Conservation (phyloP, 768 basidiomycete genomes). For the Kwoniella sp. region DNA sequence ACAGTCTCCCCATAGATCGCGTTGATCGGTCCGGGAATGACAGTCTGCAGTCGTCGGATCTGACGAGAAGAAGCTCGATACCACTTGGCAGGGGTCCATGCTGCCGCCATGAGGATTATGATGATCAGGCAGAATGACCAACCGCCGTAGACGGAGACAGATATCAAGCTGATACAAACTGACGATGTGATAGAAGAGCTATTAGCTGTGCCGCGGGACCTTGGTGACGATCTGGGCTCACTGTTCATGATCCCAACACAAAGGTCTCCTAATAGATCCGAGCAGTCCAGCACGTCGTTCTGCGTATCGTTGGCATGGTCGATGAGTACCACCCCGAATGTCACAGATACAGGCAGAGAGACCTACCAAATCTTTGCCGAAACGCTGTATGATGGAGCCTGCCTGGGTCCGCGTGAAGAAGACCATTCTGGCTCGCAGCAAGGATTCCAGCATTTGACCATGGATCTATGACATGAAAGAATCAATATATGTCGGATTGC, state of each 20-base stretch:
- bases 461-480: conserved; percentile 32
- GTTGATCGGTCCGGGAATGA: conserved; percentile 43
- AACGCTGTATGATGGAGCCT: conserved; percentile 48
- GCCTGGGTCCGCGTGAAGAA: conserved; percentile 45
- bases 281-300: conserved; percentile 28
- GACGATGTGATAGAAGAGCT: not conserved
- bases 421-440: conserved; percentile 39
- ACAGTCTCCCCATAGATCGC: conserved; percentile 47
- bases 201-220: not conserved
- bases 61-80: conserved; percentile 35
- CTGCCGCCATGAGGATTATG: conserved; percentile 15
- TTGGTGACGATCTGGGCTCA: conserved; percentile 11
- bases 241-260: conserved; percentile 15
- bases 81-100: conserved; percentile 41
- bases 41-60: conserved; percentile 29
- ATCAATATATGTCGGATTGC: too few relatives aligned
- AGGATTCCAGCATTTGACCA: conserved; percentile 34
- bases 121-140: conserved; percentile 28
- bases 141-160: conserved; percentile 33
- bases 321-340: not conserved
- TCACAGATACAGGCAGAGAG: too few relatives aligned
- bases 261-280: conserved; percentile 25
- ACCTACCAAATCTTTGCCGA: conserved; percentile 43
- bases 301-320: conserved; percentile 1
- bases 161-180: conserved; percentile 31